Evolutionary conservation across 129 eudicot genomes (phyloP).

Genomic region (Heracleum sosnowskyi): DNA sequence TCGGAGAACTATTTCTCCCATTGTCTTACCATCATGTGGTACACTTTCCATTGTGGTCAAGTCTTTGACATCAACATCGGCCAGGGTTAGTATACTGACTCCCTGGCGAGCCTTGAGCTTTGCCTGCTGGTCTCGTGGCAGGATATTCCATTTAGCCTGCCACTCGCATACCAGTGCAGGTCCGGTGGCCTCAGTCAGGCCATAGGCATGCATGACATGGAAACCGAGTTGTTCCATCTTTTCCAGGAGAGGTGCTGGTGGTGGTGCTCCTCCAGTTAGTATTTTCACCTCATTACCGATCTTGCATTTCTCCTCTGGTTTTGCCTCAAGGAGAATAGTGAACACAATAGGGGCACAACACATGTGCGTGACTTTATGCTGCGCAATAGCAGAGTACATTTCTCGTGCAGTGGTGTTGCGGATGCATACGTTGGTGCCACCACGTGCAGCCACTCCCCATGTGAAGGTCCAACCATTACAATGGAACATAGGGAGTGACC

Average conservation of each 20-base stretch:
- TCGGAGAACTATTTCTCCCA: conserved; percentile 35
- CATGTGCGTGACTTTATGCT: conserved; percentile 37
- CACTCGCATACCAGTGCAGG: conserved; percentile 37
- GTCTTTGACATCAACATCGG: conserved; percentile 34
- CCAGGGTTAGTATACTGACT: conserved; percentile 21
- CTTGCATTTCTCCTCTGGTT: conserved; percentile 15
- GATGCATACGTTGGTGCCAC: conserved; percentile 39
- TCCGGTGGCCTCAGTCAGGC: conserved; percentile 38
- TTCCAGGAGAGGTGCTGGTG: conserved; percentile 26
- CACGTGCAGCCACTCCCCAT: conserved; percentile 40
- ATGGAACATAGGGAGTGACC: conserved; percentile 46
- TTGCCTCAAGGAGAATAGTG: conserved; percentile 26
- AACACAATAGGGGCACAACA: conserved; percentile 35
- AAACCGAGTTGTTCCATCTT: conserved; percentile 28
- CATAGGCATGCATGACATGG: conserved; percentile 35
- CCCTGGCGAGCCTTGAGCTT: conserved; percentile 38
- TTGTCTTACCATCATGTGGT: conserved; percentile 24
- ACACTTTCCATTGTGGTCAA: conserved; percentile 20
- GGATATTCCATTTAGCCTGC: conserved; percentile 26
- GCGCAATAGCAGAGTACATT: conserved; percentile 18
- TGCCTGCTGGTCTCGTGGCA: conserved; percentile 8
- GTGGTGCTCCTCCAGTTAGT: conserved; percentile 44
- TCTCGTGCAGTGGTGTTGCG: conserved; percentile 23
- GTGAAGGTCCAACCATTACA: conserved; percentile 43
- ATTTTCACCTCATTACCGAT: conserved; percentile 19